Conservation (phyloP, 306 rosid genomes). For the Cercis canadensis region DNA sequence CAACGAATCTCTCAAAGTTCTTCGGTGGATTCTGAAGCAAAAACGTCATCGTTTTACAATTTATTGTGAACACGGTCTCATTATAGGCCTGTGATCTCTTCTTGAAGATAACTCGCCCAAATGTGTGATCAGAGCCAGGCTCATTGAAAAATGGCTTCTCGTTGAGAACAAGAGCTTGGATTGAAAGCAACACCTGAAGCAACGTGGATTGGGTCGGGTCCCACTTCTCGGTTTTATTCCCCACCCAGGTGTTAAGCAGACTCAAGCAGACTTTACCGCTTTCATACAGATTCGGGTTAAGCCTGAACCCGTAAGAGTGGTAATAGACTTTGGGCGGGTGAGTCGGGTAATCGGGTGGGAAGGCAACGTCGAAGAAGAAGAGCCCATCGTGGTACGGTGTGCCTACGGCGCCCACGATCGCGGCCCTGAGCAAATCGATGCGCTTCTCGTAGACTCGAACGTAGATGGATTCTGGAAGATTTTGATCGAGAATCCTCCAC, state of each 20-base stretch:
- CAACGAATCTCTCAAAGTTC: constrained; percentile 38
- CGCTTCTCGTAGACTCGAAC: constrained; percentile 53
- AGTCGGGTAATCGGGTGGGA: background rate
- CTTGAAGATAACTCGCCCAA: background rate
- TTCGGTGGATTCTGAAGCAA: constrained; percentile 30
- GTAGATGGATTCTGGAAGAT: constrained; percentile 52
- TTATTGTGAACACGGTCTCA: constrained; percentile 36
- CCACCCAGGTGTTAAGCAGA: constrained; percentile 13
- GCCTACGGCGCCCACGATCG: constrained; percentile 36
- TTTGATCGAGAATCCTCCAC: constrained; percentile 49
- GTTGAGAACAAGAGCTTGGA: constrained; percentile 16
- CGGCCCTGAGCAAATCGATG: constrained; percentile 44
- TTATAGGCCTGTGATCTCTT: constrained; percentile 18
- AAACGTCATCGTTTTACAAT: constrained; percentile 35
- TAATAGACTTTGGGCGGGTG: background rate
- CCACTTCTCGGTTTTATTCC: background rate
- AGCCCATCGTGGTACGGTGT: constrained; percentile 22
- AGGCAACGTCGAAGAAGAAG: constrained; percentile 2
- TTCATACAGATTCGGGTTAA: constrained; percentile 6
- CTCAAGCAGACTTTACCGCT: constrained; percentile 1
- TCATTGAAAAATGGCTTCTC: constrained; percentile 11
- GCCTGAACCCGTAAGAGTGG: background rate
- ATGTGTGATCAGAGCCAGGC: background rate
- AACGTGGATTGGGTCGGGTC: background rate
- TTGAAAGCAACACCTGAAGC: constrained; percentile 7